Base-by-base conservation (phyloP, 176 grass and related monocot species). In the Dendrocalamus sinicus region DNA sequence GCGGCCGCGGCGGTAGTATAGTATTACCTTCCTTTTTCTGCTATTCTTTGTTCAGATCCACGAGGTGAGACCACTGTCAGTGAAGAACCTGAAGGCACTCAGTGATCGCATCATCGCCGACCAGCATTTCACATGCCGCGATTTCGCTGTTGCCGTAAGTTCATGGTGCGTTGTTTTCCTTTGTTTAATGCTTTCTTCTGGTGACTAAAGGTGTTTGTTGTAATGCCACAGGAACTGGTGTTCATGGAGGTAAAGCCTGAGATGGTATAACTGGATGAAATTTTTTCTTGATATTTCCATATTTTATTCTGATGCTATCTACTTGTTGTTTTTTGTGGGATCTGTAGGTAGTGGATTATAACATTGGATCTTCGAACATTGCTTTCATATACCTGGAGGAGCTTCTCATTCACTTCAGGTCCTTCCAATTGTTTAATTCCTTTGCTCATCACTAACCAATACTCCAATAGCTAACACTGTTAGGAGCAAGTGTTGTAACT, bases 1-100 rank as follows among this genome's bases (percentile, higher is more conserved):
- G 30, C 2, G 28, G 28, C 1, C 1, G 28, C 1, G 28, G 17
- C 0, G 32, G 32, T 22, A 77, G 37, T 55, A 77, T 5, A 63
- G 46, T 41, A 61, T 16, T 17, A 44, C 40, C 74, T 23, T 50
- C 50, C 45, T 59, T 52, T 73, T 54, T 14, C 9, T 69, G 26
- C 50, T 62, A 48, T 83, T 90, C 0, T 58, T 67, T 72, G 22
- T 81, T 81, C 47, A 98, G 96, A 84, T 93, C 67, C 91, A 98
- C 57, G 89, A 92, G 79, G 47, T 71, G 3, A 81, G 63, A 53
- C 89, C 93, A 1, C 30, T 95, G 57, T 90, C 91, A 10, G 93
- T 93, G 88, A 98, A 89, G 81, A 98, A 81, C 77, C 88, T 98
- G 66, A 95, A 98, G 85, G 87, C 93, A 28, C 81, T 98, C 65